A percentile compares a stretch with the other conserved stretches of the same genome.
phyloP scores from a whole-genome alignment of 2,329 filamentous ascomycete genomes.

The Claviceps citrina region DNA sequence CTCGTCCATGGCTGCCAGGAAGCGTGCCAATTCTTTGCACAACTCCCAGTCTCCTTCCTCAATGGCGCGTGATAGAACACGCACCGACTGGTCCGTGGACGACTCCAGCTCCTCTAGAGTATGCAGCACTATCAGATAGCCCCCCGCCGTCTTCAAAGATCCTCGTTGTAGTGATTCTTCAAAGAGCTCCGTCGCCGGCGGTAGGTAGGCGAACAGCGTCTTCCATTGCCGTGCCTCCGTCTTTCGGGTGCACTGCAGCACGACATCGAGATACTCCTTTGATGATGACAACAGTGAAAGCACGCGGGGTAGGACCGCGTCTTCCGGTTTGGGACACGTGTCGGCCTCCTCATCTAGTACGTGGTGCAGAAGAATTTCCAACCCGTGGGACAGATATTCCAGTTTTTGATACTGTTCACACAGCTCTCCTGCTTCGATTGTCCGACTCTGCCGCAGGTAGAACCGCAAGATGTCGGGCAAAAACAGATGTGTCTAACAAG shows the following conservation, averaged over 20 bases:
- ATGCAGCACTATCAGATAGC: slow-evolving; percentile 89
- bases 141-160: slow-evolving; percentile 83
- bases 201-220: slow-evolving; percentile 81
- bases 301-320: slow-evolving; percentile 48
- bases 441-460: slow-evolving; percentile 60
- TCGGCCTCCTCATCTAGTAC: slow-evolving; percentile 93
- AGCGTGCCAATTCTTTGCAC: slow-evolving; percentile 88
- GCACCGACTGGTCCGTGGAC: slow-evolving; percentile 62
- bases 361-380: slow-evolving; percentile 83
- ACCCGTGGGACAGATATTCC: slow-evolving; percentile 81
- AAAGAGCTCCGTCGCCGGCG: slow-evolving; percentile 80
- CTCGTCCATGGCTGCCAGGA: slow-evolving; percentile 81
- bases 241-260: slow-evolving; percentile 93
- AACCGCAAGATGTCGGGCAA: slow-evolving; percentile 74
- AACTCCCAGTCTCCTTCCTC: slow-evolving; percentile 84
- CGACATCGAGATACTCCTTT: slow-evolving; percentile 79
- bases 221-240: slow-evolving; percentile 92
- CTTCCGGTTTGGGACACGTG: slow-evolving; percentile 43
- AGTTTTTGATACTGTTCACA: slow-evolving; percentile 75
- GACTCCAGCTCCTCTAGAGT: slow-evolving; percentile 57
- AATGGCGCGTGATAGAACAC: slow-evolving; percentile 67
- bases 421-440: slow-evolving; percentile 64
- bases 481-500: slow-evolving; percentile 68
- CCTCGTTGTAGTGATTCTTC: slow-evolving; percentile 78
- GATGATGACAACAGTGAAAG: slow-evolving; percentile 53